Percentiles rank a stretch among this genome's conserved stretches.
Evolutionary conservation across 2,329 filamentous ascomycete species (phyloP).

Genomic region (Diaporthe eres): DNA sequence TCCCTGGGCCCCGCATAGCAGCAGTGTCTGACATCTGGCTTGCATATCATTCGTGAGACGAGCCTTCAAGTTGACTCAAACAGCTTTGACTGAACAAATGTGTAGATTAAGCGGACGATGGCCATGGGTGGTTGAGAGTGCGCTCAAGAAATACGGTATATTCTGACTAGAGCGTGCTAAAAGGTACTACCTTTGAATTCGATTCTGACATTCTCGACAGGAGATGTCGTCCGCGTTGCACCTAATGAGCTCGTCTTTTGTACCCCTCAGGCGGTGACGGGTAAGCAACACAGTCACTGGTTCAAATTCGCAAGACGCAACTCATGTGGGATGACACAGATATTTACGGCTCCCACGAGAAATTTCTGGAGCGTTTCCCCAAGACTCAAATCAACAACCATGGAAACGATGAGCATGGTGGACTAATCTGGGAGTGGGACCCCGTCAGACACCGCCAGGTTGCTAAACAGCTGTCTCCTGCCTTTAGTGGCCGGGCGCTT

Average conservation of each 20-base stretch:
- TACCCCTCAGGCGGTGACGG: conserved; percentile 29
- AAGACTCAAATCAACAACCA: conserved; percentile 45
- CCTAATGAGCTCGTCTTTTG: conserved; percentile 38
- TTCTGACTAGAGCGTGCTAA: rapidly evolving
- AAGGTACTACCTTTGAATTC: rapidly evolving
- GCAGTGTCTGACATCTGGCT: conserved; percentile 34
- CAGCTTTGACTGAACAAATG: not conserved
- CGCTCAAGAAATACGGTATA: conserved; percentile 34
- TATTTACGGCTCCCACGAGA: conserved; percentile 42
- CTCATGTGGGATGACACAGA: conserved; percentile 31
- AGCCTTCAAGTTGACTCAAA: too few species aligned
- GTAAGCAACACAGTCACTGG: not conserved
- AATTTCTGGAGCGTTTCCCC: conserved; percentile 43
- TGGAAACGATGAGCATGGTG: conserved; percentile 43
- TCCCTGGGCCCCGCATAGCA: conserved; percentile 34
- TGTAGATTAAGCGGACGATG: conserved; percentile 18
- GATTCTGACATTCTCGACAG: not conserved
- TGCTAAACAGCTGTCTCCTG: conserved; percentile 44
- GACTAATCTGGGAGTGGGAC: conserved; percentile 45
- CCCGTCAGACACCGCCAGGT: conserved; percentile 44
- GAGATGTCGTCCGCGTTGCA: conserved; percentile 38
- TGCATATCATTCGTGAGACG: conserved; percentile 26
- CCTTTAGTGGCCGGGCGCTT: conserved; percentile 44
- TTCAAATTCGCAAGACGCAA: not conserved
- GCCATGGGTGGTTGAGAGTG: conserved; percentile 35